These are phyloP conservation scores for Houttuynia cordata DNA, from an alignment of 164 flowering plant species.

Conservation along the genomic window DNA sequence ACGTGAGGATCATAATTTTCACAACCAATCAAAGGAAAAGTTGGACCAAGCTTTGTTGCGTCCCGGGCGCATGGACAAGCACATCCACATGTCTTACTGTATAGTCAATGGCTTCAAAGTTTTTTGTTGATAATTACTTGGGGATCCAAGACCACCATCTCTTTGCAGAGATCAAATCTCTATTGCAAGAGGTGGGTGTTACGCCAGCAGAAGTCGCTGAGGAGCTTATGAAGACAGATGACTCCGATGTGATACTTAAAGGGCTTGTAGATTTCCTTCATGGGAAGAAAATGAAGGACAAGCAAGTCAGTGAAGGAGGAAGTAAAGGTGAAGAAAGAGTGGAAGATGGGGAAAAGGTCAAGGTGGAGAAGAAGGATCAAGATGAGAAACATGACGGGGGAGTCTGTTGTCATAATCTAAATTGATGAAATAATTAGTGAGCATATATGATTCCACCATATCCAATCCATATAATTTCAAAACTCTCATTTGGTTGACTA, in stretches of 20 bases:
- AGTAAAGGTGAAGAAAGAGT: not conserved
- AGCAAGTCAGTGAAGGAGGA: not conserved
- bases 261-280: constrained; percentile 26
- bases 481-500: not conserved
- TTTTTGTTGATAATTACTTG: constrained; percentile 19
- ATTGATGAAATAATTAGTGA: not conserved
- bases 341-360: too few species aligned
- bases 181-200: constrained; percentile 16
- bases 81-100: constrained; percentile 42
- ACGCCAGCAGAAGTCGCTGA: constrained; percentile 61
- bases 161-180: constrained; percentile 15
- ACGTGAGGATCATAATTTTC: constrained; percentile 35
- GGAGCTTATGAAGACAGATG: constrained; percentile 40
- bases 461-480: too few species aligned
- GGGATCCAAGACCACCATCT: constrained; percentile 16
- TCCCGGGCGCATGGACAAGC: constrained; percentile 47
- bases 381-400: not conserved
- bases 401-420: not conserved
- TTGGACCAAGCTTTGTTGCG: constrained; percentile 34
- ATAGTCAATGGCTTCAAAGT: constrained; percentile 11
- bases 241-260: constrained; percentile 26
- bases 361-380: not conserved
- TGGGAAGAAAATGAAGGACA: constrained; percentile 8
- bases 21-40: constrained; percentile 35
- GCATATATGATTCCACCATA: not conserved